Conservation (phyloP, 73 alveolate species). For the Symbiodinium pilosum region DNA sequence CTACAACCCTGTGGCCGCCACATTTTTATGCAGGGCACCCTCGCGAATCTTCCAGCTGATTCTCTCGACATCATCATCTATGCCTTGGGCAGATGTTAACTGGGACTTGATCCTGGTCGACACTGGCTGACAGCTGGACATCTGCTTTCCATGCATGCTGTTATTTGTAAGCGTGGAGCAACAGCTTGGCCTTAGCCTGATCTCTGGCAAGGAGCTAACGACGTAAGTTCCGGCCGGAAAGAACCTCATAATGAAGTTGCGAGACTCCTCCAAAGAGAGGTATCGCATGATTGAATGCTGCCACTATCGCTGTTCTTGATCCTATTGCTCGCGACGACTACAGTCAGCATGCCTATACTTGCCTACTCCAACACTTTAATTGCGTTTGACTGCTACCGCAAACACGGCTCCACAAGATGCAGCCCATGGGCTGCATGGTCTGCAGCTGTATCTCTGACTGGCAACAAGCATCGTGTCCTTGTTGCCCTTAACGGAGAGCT, state of each 20-base stretch:
- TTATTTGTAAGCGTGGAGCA: neutral
- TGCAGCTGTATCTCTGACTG: no score
- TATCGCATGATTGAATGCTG: no score
- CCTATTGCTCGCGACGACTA: no score
- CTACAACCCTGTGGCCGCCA: no score
- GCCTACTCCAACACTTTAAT: no score
- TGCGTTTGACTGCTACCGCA: no score
- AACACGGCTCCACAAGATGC: no score
- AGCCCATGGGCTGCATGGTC: no score
- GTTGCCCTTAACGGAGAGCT: constrained; percentile 54
- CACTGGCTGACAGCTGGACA: no score
- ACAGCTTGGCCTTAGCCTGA: neutral
- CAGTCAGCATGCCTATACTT: no score
- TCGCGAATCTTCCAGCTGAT: constrained; percentile 89
- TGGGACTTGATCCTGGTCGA: no score
- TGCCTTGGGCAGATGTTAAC: constrained; percentile 32
- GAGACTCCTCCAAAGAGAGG: constrained; percentile 59
- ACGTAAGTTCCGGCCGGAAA: constrained; percentile 82
- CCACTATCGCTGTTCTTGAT: no score
- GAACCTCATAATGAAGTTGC: constrained; percentile 84
- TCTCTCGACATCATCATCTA: constrained; percentile 87
- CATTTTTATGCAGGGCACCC: neutral
- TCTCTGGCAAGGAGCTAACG: constrained; percentile 4
- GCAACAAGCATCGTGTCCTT: neutral
- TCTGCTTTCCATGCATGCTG: neutral